Evolutionary conservation across 352 stramenopile species (phyloP), one percentile per base, ranked within the genome.

Genomic region (Globisporangium okanoganense): DNA sequence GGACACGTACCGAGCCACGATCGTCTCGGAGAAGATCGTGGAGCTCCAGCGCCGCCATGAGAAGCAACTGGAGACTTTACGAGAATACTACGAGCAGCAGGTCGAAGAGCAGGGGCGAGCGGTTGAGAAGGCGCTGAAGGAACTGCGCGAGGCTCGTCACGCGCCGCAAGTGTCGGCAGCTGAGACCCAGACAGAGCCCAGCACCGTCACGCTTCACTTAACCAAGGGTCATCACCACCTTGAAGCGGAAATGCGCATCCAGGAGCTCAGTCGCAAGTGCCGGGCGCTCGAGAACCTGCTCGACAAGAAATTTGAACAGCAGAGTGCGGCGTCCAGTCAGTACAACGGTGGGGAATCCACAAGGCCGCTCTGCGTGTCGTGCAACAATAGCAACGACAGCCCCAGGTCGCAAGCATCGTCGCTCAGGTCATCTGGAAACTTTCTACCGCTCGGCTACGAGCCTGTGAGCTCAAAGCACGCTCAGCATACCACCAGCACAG

Each of bases 241-340:
- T 10, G 59, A 53, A 31, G 35, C 56, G 16, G 64, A 77, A 27
- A 52, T 58, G 27, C 67, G 72, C 8, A 67, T 88, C 24, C 62
- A 73, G 53, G 71, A 70, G 40, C 73, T 88, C 44, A 76, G 64
- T 45, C 72, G 72, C 33, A 72, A 76, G 13, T 87, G 79, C 60
- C 72, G 67, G 12, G 77, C 77, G 43, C 41, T 87, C 18, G 75
- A 85, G 41, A 82, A 69, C 27, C 54, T 89, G 9, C 65, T 89
- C 0, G 69, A 78, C 45, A 84, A 81, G 57, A 87, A 87, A 29
- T 86, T 87, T 40, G 77, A 85, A 58, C 70, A 80, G 35, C 75
- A 55, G 8, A 55, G 48, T 4, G 9, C 29, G 2, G 9, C 27
- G 2, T 41, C 48, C 43, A 49, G 43, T 55, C 48, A 52, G 24